Percentiles rank a stretch among this genome's conserved stretches.
Conservation (phyloP, 2,329 filamentous ascomycete genomes). For the Botrytis byssoidea region DNA sequence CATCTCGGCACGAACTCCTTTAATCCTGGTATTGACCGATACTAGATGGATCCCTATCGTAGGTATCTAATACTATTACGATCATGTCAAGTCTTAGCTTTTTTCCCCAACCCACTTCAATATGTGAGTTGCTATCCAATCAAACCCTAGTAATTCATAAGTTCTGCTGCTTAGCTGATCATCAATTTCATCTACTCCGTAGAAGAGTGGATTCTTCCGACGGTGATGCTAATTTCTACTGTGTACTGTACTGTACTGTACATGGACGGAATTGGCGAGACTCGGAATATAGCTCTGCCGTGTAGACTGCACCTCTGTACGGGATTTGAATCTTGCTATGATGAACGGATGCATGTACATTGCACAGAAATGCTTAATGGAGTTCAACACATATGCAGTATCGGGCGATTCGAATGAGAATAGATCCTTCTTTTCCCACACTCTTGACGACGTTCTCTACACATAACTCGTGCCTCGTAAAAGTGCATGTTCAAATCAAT, state of each 20-base stretch:
- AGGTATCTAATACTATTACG: not conserved
- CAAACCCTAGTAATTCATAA: conserved; percentile 9
- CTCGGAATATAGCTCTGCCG: not conserved
- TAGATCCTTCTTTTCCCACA: not conserved
- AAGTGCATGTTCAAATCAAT: not conserved
- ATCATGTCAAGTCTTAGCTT: conserved; percentile 9
- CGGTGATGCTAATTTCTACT: not conserved
- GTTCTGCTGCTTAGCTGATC: conserved; percentile 2
- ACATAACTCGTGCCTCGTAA: not conserved
- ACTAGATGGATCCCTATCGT: not conserved
- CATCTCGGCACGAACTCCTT: conserved; percentile 20
- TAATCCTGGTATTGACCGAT: conserved; percentile 1
- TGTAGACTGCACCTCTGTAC: conserved; percentile 1
- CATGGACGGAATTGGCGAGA: conserved; percentile 4
- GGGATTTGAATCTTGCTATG: not conserved
- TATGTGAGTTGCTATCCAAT: not conserved
- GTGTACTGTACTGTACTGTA: not conserved
- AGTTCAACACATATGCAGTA: not conserved
- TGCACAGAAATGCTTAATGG: not conserved
- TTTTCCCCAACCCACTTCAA: not conserved
- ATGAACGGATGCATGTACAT: not conserved
- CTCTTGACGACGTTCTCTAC: not conserved
- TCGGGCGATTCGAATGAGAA: not conserved
- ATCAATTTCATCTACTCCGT: not conserved
- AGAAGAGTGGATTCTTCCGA: conserved; percentile 1